These are phyloP conservation scores for Penicillium maclennaniae DNA, from an alignment of 495 filamentous ascomycete species.

Conservation along the genomic window DNA sequence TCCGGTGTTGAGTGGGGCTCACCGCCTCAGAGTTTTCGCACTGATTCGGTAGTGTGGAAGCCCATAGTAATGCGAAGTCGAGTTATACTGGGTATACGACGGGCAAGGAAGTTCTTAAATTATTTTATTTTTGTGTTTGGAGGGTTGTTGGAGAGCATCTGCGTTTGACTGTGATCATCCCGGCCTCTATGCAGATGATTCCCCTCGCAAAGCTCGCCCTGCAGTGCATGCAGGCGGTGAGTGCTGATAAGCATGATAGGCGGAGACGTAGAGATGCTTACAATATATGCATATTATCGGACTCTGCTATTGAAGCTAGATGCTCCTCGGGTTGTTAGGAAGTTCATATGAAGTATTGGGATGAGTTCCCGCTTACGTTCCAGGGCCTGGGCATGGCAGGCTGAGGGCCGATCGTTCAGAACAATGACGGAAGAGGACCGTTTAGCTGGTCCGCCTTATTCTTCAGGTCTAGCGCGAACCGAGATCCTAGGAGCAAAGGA, in stretches of 20 bases:
- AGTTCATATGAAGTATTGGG: neutral
- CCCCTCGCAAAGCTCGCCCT: conserved; percentile 1
- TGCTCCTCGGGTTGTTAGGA: neutral
- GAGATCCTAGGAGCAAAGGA: too few species aligned
- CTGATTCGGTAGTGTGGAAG: neutral
- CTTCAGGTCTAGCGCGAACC: too few species aligned
- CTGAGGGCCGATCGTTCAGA: neutral
- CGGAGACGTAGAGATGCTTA: neutral
- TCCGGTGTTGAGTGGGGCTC: conserved; percentile 5
- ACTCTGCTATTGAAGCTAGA: neutral
- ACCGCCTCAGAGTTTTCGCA: conserved; percentile 19
- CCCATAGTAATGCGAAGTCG: neutral
- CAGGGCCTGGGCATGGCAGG: neutral
- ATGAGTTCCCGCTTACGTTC: neutral
- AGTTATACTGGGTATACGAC: neutral
- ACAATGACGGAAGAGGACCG: neutral
- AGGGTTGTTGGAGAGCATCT: neutral
- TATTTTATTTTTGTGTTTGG: neutral
- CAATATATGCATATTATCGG: neutral
- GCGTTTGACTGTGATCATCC: neutral
- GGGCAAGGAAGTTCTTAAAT: neutral
- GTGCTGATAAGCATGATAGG: conserved; percentile 1
- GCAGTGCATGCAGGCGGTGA: conserved; percentile 15
- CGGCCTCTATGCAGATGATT: neutral
- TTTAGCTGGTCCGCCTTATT: neutral